phyloP scores from a whole-genome alignment of 352 stramenopile genomes.

The Phytophthora pini region DNA sequence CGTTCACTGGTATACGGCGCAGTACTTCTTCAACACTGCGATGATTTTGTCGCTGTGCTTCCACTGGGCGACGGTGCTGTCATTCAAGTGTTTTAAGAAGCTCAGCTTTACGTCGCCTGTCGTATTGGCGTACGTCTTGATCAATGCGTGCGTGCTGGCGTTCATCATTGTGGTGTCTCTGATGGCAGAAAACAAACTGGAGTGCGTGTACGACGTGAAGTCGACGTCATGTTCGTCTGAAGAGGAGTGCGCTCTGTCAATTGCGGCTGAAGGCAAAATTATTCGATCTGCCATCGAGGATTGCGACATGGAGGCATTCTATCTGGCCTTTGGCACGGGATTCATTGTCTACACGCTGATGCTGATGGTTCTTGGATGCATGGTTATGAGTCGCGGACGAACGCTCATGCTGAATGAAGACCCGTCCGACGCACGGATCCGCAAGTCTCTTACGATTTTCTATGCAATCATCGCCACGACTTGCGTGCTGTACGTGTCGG shows the following conservation, averaged over 20 bases:
- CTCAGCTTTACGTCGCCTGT: slow-evolving; percentile 81
- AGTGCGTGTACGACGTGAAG: slow-evolving; percentile 77
- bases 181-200: slow-evolving; percentile 58
- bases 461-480: slow-evolving; percentile 90
- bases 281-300: slow-evolving; percentile 72
- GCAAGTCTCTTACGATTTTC: slow-evolving; percentile 88
- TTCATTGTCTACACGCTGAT: slow-evolving; percentile 88
- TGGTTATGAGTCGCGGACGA: slow-evolving; percentile 87
- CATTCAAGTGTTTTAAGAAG: slow-evolving; percentile 90
- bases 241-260: slow-evolving; percentile 57
- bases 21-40: slow-evolving; percentile 90
- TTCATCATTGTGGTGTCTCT: slow-evolving; percentile 74
- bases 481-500: slow-evolving; percentile 87
- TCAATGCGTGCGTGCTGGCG: slow-evolving; percentile 67
- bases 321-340: slow-evolving; percentile 75
- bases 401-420: slow-evolving; percentile 90
- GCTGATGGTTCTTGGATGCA: slow-evolving; percentile 86
- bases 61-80: slow-evolving; percentile 85
- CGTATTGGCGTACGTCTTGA: slow-evolving; percentile 72
- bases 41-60: slow-evolving; percentile 92
- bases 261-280: slow-evolving; percentile 72
- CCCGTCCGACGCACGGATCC: slow-evolving; percentile 79
- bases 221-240: slow-evolving; percentile 60
- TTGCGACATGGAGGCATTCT: slow-evolving; percentile 85
- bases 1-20: slow-evolving; percentile 84